These are phyloP conservation scores for Stenocarpella maydis DNA, from an alignment of 2,329 filamentous ascomycete species.

Conservation along the genomic window DNA sequence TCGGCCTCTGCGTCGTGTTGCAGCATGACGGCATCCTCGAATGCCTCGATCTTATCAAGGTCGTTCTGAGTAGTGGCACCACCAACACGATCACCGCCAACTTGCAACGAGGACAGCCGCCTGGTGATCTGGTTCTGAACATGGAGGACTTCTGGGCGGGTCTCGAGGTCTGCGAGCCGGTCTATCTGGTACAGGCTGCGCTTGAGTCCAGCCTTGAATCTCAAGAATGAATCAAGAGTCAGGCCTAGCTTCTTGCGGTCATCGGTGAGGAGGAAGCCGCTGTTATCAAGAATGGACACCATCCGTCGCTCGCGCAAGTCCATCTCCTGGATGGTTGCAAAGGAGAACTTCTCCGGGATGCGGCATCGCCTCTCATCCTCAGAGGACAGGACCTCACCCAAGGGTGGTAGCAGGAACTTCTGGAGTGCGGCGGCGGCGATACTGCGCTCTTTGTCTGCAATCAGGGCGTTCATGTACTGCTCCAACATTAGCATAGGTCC, in stretches of 20 bases:
- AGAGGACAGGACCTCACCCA: slow-evolving; percentile 27
- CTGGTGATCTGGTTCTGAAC: neutral
- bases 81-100: neutral
- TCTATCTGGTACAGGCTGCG: slow-evolving; percentile 25
- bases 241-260: slow-evolving; percentile 13
- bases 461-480: slow-evolving; percentile 10
- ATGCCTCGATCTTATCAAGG: neutral
- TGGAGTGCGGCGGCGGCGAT: slow-evolving; percentile 29
- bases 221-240: neutral
- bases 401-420: slow-evolving; percentile 1
- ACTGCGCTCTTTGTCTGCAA: slow-evolving; percentile 19
- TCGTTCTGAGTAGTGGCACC: neutral
- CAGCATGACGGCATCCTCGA: neutral
- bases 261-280: slow-evolving; percentile 30
- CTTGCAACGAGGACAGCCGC: neutral
- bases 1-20: slow-evolving; percentile 5
- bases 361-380: slow-evolving; percentile 15
- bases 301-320: slow-evolving; percentile 30
- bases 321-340: slow-evolving; percentile 29
- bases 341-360: slow-evolving; percentile 18
- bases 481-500: neutral
- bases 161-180: slow-evolving; percentile 23
- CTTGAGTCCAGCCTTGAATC: slow-evolving; percentile 30
- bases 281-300: slow-evolving; percentile 26
- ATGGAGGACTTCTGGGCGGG: neutral